Percentiles rank a stretch among this genome's conserved stretches.
Conservation (phyloP, 2,329 filamentous ascomycete species). For the Magnaporthiopsis poae region DNA sequence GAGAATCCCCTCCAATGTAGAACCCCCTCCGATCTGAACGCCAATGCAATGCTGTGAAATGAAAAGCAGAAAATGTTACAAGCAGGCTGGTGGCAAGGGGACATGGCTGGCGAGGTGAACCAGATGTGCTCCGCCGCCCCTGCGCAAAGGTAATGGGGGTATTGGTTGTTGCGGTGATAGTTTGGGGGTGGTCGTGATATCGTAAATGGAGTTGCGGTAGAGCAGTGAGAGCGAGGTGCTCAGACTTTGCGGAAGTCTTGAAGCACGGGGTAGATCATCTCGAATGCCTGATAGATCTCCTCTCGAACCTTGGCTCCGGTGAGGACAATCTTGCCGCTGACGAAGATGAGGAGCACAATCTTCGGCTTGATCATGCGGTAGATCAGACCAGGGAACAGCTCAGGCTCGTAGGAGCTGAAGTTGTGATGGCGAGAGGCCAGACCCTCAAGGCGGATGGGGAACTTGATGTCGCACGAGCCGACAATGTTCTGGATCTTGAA, state of each 20-base stretch:
- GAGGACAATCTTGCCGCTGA: conserved; percentile 94
- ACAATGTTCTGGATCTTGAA: conserved; percentile 99
- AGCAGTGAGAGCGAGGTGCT: conserved; percentile 17
- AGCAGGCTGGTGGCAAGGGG: conserved; percentile 16
- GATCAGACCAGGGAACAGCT: conserved; percentile 96
- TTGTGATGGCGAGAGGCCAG: conserved; percentile 95
- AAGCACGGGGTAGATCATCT: conserved; percentile 93
- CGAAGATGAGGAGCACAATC: conserved; percentile 95
- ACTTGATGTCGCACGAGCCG: conserved; percentile 97
- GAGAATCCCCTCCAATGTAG: conserved; percentile 8
- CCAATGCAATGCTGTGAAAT: conserved; percentile 45
- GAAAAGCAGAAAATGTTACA: conserved; percentile 19
- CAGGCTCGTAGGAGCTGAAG: conserved; percentile 97
- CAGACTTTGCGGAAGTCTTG: conserved; percentile 58
- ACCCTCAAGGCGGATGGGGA: conserved; percentile 93
- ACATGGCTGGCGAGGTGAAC: conserved; percentile 1
- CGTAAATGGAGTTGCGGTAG: conserved; percentile 29
- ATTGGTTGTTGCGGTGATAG: neutral
- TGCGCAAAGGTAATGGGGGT: neutral
- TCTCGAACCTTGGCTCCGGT: conserved; percentile 96
- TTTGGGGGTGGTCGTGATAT: conserved; percentile 31
- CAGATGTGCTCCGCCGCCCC: neutral
- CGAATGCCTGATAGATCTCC: conserved; percentile 94
- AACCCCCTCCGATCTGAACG: conserved; percentile 32
- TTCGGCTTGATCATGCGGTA: conserved; percentile 99